Evolutionary conservation across 768 basidiomycete genomes (phyloP), one percentile per base, ranked within the genome.

Genomic region (Trametes elegans): DNA sequence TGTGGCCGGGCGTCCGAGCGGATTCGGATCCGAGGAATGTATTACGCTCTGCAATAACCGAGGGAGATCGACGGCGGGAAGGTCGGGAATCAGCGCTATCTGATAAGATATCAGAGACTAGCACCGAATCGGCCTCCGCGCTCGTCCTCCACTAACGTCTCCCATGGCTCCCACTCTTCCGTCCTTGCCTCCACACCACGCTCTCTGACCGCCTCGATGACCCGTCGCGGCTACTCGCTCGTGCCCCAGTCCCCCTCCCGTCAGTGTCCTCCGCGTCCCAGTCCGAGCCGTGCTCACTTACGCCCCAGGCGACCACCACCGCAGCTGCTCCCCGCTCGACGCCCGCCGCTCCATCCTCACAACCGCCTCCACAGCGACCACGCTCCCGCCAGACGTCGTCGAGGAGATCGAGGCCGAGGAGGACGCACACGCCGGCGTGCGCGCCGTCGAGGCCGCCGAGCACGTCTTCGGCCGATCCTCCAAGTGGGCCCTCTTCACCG

Each of bases 401-500:
- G 52, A 55, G 34, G 59, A 60, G 43, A 47, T 63, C 40, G 55
- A 63, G 43, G 57, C 32, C 9, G 62, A 61, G 48, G 36, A 56
- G 55, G 63, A 66, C 23, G 62, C 64, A 5, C 62, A 62, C 26
- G 50, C 51, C 34, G 64, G 64, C 28, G 64, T 64, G 8, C 50
- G 57, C 47, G 56, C 59, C 27, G 64, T 66, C 10, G 61, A 66
- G 51, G 64, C 64, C 13, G 61, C 64, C 1, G 61, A 63, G 28
- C 59, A 59, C 32, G 61, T 66, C 16, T 64, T 61, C 41, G 61
- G 61, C 28, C 34, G 35, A 10, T 48, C 49, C 32, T 66, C 64
- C 2, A 60, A 53, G 45, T 66, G 64, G 62, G 59, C 55, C 27
- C 52, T 66, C 36, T 66, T 66, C 55, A 49, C 62, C 26, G 62